Conservation (phyloP, 305 asterid genomes). For the Solanum hybrid region DNA sequence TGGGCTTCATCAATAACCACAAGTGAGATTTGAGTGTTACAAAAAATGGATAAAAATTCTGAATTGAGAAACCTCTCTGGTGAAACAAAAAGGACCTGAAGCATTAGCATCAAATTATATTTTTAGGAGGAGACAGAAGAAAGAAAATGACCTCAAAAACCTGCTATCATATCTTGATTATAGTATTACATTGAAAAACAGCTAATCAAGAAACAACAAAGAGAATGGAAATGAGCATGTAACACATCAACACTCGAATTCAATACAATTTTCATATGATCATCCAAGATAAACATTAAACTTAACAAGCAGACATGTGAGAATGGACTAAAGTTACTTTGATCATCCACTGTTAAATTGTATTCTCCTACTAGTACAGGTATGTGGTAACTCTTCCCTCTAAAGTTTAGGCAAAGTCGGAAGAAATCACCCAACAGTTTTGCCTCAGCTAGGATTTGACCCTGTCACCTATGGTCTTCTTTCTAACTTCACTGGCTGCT, state of each 20-base stretch:
- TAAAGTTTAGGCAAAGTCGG: neutral
- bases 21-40: constrained; percentile 47
- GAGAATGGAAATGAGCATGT: neutral
- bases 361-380: neutral
- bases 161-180: neutral
- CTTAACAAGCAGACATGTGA: neutral
- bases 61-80: constrained; percentile 88
- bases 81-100: constrained; percentile 90
- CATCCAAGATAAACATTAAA: neutral
- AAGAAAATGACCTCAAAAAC: constrained; percentile 1
- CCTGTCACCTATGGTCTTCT: neutral
- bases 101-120: constrained; percentile 12
- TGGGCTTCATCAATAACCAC: constrained; percentile 98
- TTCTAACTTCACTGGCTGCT: neutral
- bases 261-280: neutral
- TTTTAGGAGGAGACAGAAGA: neutral
- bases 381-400: neutral
- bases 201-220: neutral
- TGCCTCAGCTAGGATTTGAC: neutral
- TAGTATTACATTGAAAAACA: neutral
- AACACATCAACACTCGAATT: neutral
- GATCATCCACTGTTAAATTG: neutral
- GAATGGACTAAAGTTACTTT: neutral
- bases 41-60: constrained; percentile 62
- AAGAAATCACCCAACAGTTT: neutral